Evolutionary conservation across 2,329 filamentous ascomycete species (phyloP).

Genomic region (Bipolaris victoriae): DNA sequence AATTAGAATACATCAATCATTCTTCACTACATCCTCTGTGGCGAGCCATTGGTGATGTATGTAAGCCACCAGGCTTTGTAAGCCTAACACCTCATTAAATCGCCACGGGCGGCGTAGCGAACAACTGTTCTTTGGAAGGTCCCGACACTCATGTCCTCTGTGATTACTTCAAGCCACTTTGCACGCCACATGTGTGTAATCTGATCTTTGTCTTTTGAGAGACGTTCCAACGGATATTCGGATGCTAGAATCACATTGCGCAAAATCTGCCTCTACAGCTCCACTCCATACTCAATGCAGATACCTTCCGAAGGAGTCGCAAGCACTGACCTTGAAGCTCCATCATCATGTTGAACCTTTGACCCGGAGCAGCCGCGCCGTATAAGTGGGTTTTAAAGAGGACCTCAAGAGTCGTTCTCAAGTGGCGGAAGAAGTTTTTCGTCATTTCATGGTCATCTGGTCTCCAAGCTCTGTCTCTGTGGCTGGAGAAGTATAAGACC

Average conservation of each 20-base stretch:
- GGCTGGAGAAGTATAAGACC: background rate
- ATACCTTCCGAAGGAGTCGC: too few species aligned
- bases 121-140: background rate
- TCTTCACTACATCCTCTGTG: background rate
- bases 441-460: background rate
- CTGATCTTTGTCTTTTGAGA: background rate
- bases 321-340: background rate
- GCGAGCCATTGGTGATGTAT: background rate
- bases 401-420: background rate
- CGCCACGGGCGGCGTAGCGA: background rate
- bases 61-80: background rate
- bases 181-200: background rate
- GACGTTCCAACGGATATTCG: background rate
- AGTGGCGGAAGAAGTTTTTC: too few species aligned
- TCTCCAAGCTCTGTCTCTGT: background rate
- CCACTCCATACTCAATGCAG: background rate
- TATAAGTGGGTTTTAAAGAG: background rate
- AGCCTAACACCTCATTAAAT: background rate
- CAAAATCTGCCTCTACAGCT: background rate
- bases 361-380: background rate
- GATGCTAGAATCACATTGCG: background rate
- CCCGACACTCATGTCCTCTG: background rate
- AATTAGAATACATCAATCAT: background rate
- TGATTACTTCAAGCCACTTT: background rate
- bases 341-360: background rate